A percentile compares a stretch with the other conserved stretches of the same genome.
Evolutionary conservation across 352 stramenopile genomes (phyloP).

Genomic region (Phytophthora multivora): DNA sequence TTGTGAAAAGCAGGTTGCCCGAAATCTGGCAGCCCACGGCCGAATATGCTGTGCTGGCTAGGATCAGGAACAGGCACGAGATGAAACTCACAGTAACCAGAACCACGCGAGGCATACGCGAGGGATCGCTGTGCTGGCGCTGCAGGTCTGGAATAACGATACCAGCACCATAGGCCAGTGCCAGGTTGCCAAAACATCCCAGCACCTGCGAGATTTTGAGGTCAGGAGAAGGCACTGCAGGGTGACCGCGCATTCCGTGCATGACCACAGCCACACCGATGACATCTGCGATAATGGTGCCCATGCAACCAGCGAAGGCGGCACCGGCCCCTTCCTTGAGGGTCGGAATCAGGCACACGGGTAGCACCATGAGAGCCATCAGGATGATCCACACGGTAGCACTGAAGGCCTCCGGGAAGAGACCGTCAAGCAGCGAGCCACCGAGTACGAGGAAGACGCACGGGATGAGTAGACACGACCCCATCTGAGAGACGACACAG

Average conservation of each 20-base stretch:
- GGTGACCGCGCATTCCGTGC: slow-evolving; percentile 40
- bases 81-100: slow-evolving; percentile 41
- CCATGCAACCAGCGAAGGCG: slow-evolving; percentile 47
- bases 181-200: slow-evolving; percentile 56
- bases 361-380: slow-evolving; percentile 51
- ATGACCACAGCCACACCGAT: slow-evolving; percentile 46
- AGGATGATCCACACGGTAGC: slow-evolving; percentile 53
- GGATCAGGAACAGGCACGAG: slow-evolving; percentile 43
- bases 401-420: slow-evolving; percentile 41
- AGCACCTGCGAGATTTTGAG: slow-evolving; percentile 46
- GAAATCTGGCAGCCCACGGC: slow-evolving; percentile 57
- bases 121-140: slow-evolving; percentile 52
- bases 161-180: slow-evolving; percentile 55
- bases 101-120: slow-evolving; percentile 54
- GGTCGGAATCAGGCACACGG: slow-evolving; percentile 50
- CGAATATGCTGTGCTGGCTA: slow-evolving; percentile 42
- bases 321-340: slow-evolving; percentile 47
- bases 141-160: slow-evolving; percentile 63
- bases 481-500: slow-evolving; percentile 41
- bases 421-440: slow-evolving; percentile 41
- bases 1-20: slow-evolving; percentile 61
- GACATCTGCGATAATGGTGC: slow-evolving; percentile 53
- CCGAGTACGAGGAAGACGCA: slow-evolving; percentile 55
- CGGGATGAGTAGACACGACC: slow-evolving; percentile 43
- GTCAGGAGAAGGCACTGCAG: slow-evolving; percentile 33